Conservation (phyloP, 108 stramenopile species). For the Fragilariopsis cylindrus region DNA sequence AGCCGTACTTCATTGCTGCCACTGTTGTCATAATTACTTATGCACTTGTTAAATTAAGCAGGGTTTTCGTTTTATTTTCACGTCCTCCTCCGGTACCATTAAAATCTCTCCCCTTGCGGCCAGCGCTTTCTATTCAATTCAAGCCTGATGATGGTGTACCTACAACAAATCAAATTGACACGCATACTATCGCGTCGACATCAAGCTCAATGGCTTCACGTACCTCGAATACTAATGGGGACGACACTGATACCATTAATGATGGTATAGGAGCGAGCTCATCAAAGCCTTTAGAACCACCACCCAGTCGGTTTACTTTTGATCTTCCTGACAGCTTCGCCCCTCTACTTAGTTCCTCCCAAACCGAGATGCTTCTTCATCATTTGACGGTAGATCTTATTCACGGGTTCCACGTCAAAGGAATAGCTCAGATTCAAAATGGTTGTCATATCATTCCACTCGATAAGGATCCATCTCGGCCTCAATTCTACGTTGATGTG, state of each 20-base stretch:
- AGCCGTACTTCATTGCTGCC: background rate
- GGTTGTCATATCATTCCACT: slow-evolving; percentile 80
- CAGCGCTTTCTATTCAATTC: slow-evolving; percentile 75
- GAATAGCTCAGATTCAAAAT: slow-evolving; percentile 53
- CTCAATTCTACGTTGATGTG: slow-evolving; percentile 72
- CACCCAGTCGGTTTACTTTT: slow-evolving; percentile 5
- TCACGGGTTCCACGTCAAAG: slow-evolving; percentile 70
- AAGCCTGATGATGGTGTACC: slow-evolving; percentile 70
- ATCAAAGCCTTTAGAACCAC: slow-evolving; percentile 15
- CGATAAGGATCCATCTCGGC: slow-evolving; percentile 73
- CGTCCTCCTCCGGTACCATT: slow-evolving; percentile 69
- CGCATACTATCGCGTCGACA: background rate
- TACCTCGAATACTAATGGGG: background rate
- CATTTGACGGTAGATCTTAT: slow-evolving; percentile 80
- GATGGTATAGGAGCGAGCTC: slow-evolving; percentile 2
- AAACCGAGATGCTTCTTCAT: slow-evolving; percentile 65
- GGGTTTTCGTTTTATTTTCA: slow-evolving; percentile 37
- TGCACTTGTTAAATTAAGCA: slow-evolving; percentile 10
- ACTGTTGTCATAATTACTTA: slow-evolving; percentile 3
- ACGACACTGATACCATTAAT: slow-evolving; percentile 2
- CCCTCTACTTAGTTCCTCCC: slow-evolving; percentile 79
- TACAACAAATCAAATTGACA: background rate
- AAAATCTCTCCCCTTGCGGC: slow-evolving; percentile 66
- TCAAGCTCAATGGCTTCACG: background rate
- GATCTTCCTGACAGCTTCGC: slow-evolving; percentile 89